These are phyloP conservation scores for Copromyces sp. DNA, from an alignment of 495 filamentous ascomycete genomes.

Conservation along the genomic window DNA sequence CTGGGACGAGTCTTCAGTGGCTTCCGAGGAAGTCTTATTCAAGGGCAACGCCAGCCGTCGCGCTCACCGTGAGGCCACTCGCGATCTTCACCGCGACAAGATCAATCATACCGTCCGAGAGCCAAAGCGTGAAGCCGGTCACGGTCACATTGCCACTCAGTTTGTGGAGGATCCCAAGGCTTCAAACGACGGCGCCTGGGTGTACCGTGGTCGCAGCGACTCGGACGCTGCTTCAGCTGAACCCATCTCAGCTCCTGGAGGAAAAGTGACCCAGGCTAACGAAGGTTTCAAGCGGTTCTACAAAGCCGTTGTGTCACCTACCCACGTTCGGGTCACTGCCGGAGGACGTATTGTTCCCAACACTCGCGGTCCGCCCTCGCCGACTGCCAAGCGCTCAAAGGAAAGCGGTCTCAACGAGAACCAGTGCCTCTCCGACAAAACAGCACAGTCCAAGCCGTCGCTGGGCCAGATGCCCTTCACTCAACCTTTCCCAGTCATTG, in stretches of 20 bases:
- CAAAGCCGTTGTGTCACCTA: constrained; percentile 44
- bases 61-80: not conserved
- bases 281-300: constrained; percentile 49
- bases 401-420: constrained; percentile 19
- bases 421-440: constrained; percentile 8
- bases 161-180: not conserved
- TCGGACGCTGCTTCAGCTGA: constrained; percentile 24
- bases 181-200: constrained; percentile 23
- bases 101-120: not conserved
- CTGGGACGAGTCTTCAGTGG: constrained; percentile 15
- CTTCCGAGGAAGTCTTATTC: constrained; percentile 21
- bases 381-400: constrained; percentile 31
- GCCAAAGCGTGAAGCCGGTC: not conserved
- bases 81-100: not conserved
- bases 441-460: constrained; percentile 9
- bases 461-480: constrained; percentile 3
- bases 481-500: constrained; percentile 13
- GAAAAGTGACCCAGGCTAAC: constrained; percentile 32
- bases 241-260: constrained; percentile 37
- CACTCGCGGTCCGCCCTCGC: constrained; percentile 36
- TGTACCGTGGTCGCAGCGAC: constrained; percentile 31
- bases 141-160: not conserved
- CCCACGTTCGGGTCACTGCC: constrained; percentile 46
- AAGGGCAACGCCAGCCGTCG: constrained; percentile 21
- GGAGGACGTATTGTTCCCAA: constrained; percentile 48